Percentiles rank a stretch among this genome's conserved stretches.
Conservation (phyloP, 345 rosid genomes). For the Chamaenerion angustifolium region DNA sequence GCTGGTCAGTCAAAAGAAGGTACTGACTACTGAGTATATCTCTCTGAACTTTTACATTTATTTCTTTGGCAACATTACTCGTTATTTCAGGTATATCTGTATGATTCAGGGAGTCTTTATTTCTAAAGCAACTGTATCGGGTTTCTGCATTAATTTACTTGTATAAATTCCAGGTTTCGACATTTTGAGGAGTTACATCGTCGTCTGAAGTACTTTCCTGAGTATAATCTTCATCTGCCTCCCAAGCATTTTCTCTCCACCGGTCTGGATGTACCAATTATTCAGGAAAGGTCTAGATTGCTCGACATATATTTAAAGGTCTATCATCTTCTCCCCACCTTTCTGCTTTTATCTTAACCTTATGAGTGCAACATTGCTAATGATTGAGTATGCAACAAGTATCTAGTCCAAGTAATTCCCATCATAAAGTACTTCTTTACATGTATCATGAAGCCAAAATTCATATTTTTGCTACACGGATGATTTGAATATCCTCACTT, state of each 20-base stretch:
- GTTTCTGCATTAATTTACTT: not conserved
- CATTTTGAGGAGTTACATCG: slow-evolving; percentile 99
- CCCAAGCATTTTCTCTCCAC: slow-evolving; percentile 96
- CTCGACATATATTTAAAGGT: slow-evolving; percentile 90
- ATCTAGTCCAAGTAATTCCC: too few relatives aligned
- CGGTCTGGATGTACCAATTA: slow-evolving; percentile 66
- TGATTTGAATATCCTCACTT: too few relatives aligned
- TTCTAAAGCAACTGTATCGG: too few relatives aligned
- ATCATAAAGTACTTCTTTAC: too few relatives aligned
- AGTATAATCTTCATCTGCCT: slow-evolving; percentile 86
- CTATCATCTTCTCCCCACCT: slow-evolving; percentile 9
- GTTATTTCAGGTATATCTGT: not conserved
- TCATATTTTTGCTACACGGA: too few relatives aligned
- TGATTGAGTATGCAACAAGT: too few relatives aligned
- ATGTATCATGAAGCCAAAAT: too few relatives aligned
- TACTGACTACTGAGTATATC: slow-evolving; percentile 27
- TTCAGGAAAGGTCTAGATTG: slow-evolving; percentile 79
- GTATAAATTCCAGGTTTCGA: slow-evolving; percentile 46
- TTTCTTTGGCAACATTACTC: not conserved
- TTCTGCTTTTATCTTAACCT: not conserved
- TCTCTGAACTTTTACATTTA: slow-evolving; percentile 13
- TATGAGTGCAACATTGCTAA: too few relatives aligned
- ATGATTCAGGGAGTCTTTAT: too few relatives aligned
- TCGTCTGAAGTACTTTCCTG: slow-evolving; percentile 79
- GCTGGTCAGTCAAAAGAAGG: slow-evolving; percentile 99